phyloP scores from a whole-genome alignment of 495 filamentous ascomycete genomes.

The Friedmanniomyces simplex region DNA sequence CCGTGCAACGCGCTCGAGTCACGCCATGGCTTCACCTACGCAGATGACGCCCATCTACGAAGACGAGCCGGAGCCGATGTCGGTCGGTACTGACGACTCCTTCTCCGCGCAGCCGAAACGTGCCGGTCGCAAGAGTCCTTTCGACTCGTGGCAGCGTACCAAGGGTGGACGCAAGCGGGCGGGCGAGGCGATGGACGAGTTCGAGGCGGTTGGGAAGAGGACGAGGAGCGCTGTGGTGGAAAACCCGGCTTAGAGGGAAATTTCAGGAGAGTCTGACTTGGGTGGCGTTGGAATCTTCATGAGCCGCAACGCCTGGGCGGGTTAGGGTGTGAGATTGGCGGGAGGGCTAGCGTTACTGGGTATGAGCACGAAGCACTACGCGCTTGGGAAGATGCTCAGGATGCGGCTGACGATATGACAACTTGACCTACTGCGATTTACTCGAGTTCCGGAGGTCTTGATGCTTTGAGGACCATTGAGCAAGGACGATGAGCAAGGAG shows the following conservation, averaged over 20 bases:
- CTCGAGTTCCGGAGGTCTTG: too few relatives aligned
- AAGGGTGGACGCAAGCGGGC: conserved; percentile 17
- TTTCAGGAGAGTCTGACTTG: too few relatives aligned
- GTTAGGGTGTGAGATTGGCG: too few relatives aligned
- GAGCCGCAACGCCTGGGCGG: too few relatives aligned
- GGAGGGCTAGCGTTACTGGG: too few relatives aligned
- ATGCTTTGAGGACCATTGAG: too few relatives aligned
- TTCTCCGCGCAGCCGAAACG: not conserved
- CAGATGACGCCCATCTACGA: conserved; percentile 1
- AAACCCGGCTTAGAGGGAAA: not conserved
- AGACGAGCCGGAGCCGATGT: conserved; percentile 2
- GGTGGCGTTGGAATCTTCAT: too few relatives aligned
- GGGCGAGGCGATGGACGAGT: conserved; percentile 6
- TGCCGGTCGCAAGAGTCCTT: conserved; percentile 16
- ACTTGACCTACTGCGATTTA: too few relatives aligned
- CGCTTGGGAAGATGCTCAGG: too few relatives aligned
- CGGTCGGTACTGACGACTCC: not conserved
- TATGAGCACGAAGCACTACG: too few relatives aligned
- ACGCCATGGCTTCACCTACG: not conserved
- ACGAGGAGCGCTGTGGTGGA: conserved; percentile 7
- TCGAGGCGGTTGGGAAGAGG: conserved; percentile 13
- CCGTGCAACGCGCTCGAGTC: conserved; percentile 4
- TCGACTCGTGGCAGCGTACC: conserved; percentile 22
- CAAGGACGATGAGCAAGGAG: too few relatives aligned
- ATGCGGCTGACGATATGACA: too few relatives aligned